phyloP scores from a whole-genome alignment of 78 protist genomes.

The Salpingoeca rosetta region DNA sequence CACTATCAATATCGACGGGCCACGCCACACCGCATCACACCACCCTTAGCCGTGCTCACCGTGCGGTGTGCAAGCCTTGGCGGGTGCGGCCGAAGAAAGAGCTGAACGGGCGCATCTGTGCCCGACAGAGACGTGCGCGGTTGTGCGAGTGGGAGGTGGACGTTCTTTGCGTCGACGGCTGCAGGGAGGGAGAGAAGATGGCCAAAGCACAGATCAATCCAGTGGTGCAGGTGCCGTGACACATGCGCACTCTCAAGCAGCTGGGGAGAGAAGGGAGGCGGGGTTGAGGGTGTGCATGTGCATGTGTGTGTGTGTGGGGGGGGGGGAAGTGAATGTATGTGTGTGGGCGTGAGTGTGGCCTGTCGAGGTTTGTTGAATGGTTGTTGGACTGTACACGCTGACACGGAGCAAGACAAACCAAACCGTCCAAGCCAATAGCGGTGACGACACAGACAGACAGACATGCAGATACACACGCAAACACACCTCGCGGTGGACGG shows the following conservation, averaged over 20 bases:
- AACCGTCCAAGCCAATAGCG: not conserved
- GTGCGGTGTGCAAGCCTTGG: too few relatives aligned
- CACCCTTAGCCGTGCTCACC: too few relatives aligned
- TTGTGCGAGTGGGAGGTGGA: too few relatives aligned
- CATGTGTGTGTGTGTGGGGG: constrained; percentile 40
- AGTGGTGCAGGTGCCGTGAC: constrained; percentile 64
- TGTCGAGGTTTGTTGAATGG: too few relatives aligned
- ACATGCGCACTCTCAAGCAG: constrained; percentile 84
- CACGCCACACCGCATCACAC: too few relatives aligned
- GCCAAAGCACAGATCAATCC: constrained; percentile 96
- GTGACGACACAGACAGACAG: too few relatives aligned
- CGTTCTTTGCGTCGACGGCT: constrained; percentile 55
- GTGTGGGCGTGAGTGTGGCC: not conserved
- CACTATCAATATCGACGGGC: too few relatives aligned
- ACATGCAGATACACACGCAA: not conserved
- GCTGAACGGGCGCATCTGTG: too few relatives aligned
- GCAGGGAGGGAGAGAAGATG: constrained; percentile 55
- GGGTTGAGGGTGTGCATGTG: not conserved
- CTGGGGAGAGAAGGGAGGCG: constrained; percentile 1
- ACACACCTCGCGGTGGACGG: not conserved
- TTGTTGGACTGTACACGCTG: too few relatives aligned
- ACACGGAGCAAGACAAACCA: too few relatives aligned
- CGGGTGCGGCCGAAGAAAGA: too few relatives aligned
- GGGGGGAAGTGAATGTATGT: not conserved
- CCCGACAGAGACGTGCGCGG: too few relatives aligned